A percentile compares a stretch with the other conserved stretches of the same genome.
Evolutionary conservation across 441 rosid genomes (phyloP).

Genomic region (Populus hybrid): DNA sequence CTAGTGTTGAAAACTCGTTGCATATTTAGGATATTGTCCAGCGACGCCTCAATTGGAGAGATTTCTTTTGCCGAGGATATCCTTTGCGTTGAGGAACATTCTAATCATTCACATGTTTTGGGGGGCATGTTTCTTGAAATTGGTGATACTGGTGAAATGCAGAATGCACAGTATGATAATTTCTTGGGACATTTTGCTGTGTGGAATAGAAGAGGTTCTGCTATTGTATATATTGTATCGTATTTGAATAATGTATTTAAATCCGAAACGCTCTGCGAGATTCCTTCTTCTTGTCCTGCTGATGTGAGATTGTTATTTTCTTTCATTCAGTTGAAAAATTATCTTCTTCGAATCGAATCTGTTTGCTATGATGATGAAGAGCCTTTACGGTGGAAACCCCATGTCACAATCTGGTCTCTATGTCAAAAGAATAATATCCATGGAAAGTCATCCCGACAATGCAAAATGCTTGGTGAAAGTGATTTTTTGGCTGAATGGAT

Average conservation of each 20-base stretch:
- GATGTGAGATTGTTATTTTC: too few species aligned
- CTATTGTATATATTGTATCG: slow-evolving; percentile 56
- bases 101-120: slow-evolving; percentile 29
- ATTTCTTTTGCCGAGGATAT: slow-evolving; percentile 41
- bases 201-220: slow-evolving; percentile 64
- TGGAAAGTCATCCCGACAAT: slow-evolving; percentile 31
- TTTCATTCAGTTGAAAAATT: slow-evolving; percentile 49
- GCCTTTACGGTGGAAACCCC: slow-evolving; percentile 63
- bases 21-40: slow-evolving; percentile 63
- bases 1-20: slow-evolving; percentile 46
- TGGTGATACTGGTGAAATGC: slow-evolving; percentile 27
- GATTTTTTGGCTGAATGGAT: slow-evolving; percentile 48
- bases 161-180: slow-evolving; percentile 23
- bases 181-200: slow-evolving; percentile 42
- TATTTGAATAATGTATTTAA: slow-evolving; percentile 51
- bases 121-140: slow-evolving; percentile 60
- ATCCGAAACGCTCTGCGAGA: slow-evolving; percentile 41
- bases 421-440: slow-evolving; percentile 27
- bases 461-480: slow-evolving; percentile 54
- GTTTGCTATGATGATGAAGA: slow-evolving; percentile 56
- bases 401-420: slow-evolving; percentile 66
- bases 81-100: slow-evolving; percentile 30
- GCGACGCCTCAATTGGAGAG: slow-evolving; percentile 51
- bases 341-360: slow-evolving; percentile 65
- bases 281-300: slow-evolving; percentile 47